Evolutionary conservation across 495 filamentous ascomycete genomes (phyloP).

Genomic region (Hypoxylon fuscum): DNA sequence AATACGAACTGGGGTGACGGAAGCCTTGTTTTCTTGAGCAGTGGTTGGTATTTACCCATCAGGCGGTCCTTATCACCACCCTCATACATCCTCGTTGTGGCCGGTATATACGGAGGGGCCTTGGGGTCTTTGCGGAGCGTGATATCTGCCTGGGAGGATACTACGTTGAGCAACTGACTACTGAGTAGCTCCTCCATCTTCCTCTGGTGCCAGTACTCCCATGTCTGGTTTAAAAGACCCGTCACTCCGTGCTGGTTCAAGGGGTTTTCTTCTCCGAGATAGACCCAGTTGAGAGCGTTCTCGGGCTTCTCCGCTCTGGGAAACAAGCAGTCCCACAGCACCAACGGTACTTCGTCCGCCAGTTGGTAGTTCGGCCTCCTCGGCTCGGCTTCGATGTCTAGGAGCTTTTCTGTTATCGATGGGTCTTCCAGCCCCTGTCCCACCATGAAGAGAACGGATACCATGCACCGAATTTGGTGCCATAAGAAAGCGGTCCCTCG

Average conservation of each 20-base stretch:
- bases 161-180: conserved; percentile 69
- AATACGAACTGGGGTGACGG: conserved; percentile 77
- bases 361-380: conserved; percentile 84
- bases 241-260: conserved; percentile 63
- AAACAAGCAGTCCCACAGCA: conserved; percentile 95
- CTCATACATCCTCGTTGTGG: conserved; percentile 70
- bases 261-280: conserved; percentile 68
- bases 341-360: conserved; percentile 86
- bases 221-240: conserved; percentile 77
- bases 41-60: conserved; percentile 73
- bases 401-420: conserved; percentile 71
- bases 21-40: conserved; percentile 71
- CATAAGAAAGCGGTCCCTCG: conserved; percentile 95
- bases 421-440: conserved; percentile 87
- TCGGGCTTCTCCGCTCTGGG: conserved; percentile 58
- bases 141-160: conserved; percentile 61
- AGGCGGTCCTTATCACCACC: conserved; percentile 69
- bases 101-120: conserved; percentile 36
- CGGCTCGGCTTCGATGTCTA: conserved; percentile 75
- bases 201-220: conserved; percentile 80
- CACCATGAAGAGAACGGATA: conserved; percentile 85
- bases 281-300: conserved; percentile 81
- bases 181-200: conserved; percentile 92
- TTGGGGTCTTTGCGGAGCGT: conserved; percentile 18
- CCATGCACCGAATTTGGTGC: conserved; percentile 97